These are phyloP conservation scores for Mallotus nudiflorus DNA, from an alignment of 345 rosid genomes.

Conservation along the genomic window DNA sequence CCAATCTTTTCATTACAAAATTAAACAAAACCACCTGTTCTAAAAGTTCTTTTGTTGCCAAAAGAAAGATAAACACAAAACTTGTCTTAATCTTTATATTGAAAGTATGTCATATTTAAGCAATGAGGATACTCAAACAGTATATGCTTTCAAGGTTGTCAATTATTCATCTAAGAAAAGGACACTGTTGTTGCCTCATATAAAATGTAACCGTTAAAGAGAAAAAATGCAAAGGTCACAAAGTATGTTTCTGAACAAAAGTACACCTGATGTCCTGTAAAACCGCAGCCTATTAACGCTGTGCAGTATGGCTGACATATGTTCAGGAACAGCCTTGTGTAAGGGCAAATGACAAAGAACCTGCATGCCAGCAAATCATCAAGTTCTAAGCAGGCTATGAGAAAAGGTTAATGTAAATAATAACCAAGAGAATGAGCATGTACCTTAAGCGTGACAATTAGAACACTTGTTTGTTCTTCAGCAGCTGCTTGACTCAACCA, in stretches of 20 bases:
- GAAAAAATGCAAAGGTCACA: background rate
- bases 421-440: background rate
- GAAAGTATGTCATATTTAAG: background rate
- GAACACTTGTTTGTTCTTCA: slow-evolving; percentile 89
- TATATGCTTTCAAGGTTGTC: background rate
- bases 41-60: background rate
- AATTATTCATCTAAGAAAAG: background rate
- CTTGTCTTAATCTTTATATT: background rate
- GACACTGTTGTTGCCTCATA: background rate
- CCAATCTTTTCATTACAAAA: background rate
- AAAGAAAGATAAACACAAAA: background rate
- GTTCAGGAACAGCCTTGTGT: slow-evolving; percentile 82
- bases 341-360: slow-evolving; percentile 88
- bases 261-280: slow-evolving; percentile 81
- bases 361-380: slow-evolving; percentile 43
- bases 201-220: background rate
- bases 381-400: slow-evolving; percentile 20
- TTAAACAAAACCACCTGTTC: background rate
- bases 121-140: slow-evolving; percentile 9
- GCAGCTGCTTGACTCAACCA: slow-evolving; percentile 87
- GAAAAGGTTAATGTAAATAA: background rate
- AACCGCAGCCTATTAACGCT: slow-evolving; percentile 80
- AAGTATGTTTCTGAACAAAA: slow-evolving; percentile 23
- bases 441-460: slow-evolving; percentile 51
- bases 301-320: slow-evolving; percentile 90